A percentile compares a stretch with the other conserved stretches of the same genome.
These are phyloP conservation scores for Fusarium goolgardi DNA, from an alignment of 2,329 filamentous ascomycete genomes.

Conservation along the genomic window DNA sequence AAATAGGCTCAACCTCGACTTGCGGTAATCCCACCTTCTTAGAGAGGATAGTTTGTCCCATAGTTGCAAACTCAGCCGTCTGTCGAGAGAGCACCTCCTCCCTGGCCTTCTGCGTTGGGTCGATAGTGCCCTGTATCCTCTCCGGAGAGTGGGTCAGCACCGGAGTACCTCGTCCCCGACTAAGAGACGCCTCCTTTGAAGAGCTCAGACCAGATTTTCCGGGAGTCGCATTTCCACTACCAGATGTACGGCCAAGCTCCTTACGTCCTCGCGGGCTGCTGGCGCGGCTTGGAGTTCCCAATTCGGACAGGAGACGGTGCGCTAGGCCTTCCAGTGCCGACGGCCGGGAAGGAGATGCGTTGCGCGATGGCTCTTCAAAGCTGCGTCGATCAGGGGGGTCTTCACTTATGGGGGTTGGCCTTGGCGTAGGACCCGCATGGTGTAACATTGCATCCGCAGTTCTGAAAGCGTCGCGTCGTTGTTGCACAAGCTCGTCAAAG, in stretches of 20 bases:
- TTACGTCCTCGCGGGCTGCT: conserved; percentile 63
- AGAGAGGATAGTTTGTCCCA: conserved; percentile 71
- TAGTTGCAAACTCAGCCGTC: conserved; percentile 69
- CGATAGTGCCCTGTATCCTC: conserved; percentile 48
- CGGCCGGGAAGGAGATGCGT: conserved; percentile 64
- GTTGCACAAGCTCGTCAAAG: conserved; percentile 78
- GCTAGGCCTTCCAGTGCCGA: conserved; percentile 70
- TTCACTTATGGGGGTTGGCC: conserved; percentile 48
- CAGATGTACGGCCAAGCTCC: conserved; percentile 53
- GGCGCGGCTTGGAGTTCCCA: conserved; percentile 65
- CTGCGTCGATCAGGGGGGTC: conserved; percentile 57
- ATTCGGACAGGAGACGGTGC: conserved; percentile 70
- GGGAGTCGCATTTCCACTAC: conserved; percentile 50
- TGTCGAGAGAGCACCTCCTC: conserved; percentile 59
- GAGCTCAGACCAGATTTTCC: conserved; percentile 52
- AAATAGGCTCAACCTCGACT: conserved; percentile 58
- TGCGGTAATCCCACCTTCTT: conserved; percentile 64
- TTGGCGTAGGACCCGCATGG: conserved; percentile 49
- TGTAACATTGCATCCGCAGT: conserved; percentile 64
- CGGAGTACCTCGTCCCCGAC: conserved; percentile 49
- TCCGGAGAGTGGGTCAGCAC: conserved; percentile 58
- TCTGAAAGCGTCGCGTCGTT: conserved; percentile 72
- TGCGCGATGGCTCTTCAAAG: conserved; percentile 58
- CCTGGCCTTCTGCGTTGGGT: conserved; percentile 48
- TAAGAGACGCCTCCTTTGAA: conserved; percentile 59